Evolutionary conservation across 2,329 filamentous ascomycete species (phyloP), one percentile per base, ranked within the genome.

Genomic region (Talaromyces sp.): DNA sequence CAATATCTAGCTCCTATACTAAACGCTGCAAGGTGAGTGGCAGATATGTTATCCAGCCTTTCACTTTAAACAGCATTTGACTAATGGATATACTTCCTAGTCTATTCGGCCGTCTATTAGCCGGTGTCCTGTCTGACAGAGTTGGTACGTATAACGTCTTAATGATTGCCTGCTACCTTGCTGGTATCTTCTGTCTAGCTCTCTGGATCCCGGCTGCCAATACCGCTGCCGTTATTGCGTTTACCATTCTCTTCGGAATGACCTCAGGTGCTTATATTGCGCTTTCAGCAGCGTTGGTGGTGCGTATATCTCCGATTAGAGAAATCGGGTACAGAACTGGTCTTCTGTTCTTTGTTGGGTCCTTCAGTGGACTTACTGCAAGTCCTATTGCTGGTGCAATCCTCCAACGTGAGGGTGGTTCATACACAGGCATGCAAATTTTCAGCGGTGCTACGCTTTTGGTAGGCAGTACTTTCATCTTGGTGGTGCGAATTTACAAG

Each of bases 1-100:
- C 74, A 77, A 15, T 87, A 87, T 68, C 75, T 87, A 5, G 72
- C 87, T 22, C 73, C 85, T 0, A 82, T 88, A 37, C 73, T 87
- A 17, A 86, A 86, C 68, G 83, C 77, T 2, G 75, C 76, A 22
- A 80, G 75, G 75, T 78, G 72, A 68, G 72, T 65, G 6, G 1
- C 8, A 37, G 19, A 19, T 10, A 39, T 13, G 45, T 13, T 22
- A 49, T 43, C 49, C 33, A 49, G 25, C 22, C 39, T 41, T 37
- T 39, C 41, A 22, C 33, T 22, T 19, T 35, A 52, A 54, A 19
- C 13, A 22, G 35, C 9, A 37, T 17, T 50, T 62, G 60, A 17
- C 57, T 60, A 60, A 45, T 33, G 35, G 11, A 47, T 60, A 45
- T 22, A 52, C 49, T 25, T 22, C 19, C 25, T 41, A 64, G 62